phyloP scores from a whole-genome alignment of 2,329 filamentous ascomycete species.

The Pseudogymnoascus sp. region DNA sequence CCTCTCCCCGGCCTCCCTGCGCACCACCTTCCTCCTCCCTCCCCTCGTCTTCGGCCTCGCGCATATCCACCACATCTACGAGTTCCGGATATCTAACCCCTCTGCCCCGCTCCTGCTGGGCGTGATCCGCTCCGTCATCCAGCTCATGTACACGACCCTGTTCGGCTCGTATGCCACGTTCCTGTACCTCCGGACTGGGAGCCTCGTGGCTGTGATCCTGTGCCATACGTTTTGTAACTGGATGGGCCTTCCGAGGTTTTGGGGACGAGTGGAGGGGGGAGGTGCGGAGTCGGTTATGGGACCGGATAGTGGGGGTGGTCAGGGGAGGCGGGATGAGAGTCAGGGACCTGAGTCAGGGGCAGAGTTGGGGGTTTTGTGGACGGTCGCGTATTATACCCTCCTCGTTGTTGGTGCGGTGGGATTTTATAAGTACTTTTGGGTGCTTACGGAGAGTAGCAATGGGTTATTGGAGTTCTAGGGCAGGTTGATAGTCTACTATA shows the following conservation, averaged over 20 bases:
- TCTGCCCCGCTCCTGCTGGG: constrained; percentile 54
- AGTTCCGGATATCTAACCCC: constrained; percentile 77
- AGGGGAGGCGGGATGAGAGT: constrained; percentile 33
- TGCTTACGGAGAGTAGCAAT: constrained; percentile 56
- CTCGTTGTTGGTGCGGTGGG: constrained; percentile 61
- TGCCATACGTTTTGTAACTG: constrained; percentile 89
- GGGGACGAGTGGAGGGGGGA: constrained; percentile 62
- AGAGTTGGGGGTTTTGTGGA: constrained; percentile 50
- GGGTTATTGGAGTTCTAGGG: constrained; percentile 33
- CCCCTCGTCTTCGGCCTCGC: constrained; percentile 89
- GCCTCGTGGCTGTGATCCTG: constrained; percentile 62
- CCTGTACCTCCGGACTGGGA: constrained; percentile 76
- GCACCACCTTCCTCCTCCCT: constrained; percentile 65
- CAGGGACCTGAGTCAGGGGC: constrained; percentile 18
- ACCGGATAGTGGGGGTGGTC: constrained; percentile 22
- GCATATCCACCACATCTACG: constrained; percentile 92
- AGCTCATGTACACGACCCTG: constrained; percentile 82
- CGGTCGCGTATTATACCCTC: constrained; percentile 68
- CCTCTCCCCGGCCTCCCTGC: constrained; percentile 41
- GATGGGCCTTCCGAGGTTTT: constrained; percentile 80
- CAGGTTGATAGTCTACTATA: background rate
- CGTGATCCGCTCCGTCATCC: constrained; percentile 65
- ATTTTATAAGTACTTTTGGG: constrained; percentile 66
- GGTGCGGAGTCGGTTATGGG: constrained; percentile 18
- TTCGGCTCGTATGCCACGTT: constrained; percentile 95